Evolutionary conservation across 805 yeast species (phyloP).

Genomic region (Kazachstania kunashirensis): DNA sequence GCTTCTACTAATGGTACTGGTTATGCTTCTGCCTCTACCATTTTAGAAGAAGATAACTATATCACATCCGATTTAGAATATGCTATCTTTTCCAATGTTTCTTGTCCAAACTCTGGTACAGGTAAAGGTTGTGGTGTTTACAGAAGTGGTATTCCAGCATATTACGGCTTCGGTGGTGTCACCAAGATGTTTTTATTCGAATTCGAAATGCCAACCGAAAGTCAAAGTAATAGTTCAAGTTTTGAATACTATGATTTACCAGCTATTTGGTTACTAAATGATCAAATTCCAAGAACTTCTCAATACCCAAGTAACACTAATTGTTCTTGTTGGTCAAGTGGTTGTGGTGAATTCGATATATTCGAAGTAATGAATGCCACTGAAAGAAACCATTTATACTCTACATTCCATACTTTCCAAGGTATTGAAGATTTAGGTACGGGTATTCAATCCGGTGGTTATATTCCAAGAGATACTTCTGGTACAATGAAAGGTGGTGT

Average conservation of each 20-base stretch:
- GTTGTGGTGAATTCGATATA: slow-evolving; percentile 73
- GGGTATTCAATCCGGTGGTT: slow-evolving; percentile 51
- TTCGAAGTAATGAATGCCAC: slow-evolving; percentile 65
- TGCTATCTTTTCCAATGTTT: slow-evolving; percentile 46
- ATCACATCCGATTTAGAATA: slow-evolving; percentile 52
- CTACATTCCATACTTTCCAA: slow-evolving; percentile 71
- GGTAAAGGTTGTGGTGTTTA: slow-evolving; percentile 67
- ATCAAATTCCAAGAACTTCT: slow-evolving; percentile 64
- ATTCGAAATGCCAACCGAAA: slow-evolving; percentile 56
- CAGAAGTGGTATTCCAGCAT: slow-evolving; percentile 65
- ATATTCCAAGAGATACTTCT: slow-evolving; percentile 43
- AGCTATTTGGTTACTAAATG: slow-evolving; percentile 68
- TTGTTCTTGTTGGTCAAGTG: slow-evolving; percentile 70
- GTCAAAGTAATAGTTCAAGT: slow-evolving; percentile 29
- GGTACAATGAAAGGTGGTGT: slow-evolving; percentile 62
- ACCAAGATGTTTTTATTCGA: slow-evolving; percentile 66
- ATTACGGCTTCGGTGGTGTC: slow-evolving; percentile 57
- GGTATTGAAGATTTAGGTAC: slow-evolving; percentile 46
- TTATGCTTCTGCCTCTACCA: slow-evolving; percentile 37
- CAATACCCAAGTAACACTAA: slow-evolving; percentile 50
- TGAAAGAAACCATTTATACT: slow-evolving; percentile 43
- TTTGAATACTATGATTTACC: slow-evolving; percentile 47
- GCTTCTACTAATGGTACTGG: slow-evolving; percentile 48
- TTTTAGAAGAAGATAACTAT: slow-evolving; percentile 39
- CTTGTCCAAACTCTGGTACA: slow-evolving; percentile 47